These are phyloP conservation scores for Paragyromitra xinjiangensis DNA, from an alignment of 495 filamentous ascomycete species.

Conservation along the genomic window DNA sequence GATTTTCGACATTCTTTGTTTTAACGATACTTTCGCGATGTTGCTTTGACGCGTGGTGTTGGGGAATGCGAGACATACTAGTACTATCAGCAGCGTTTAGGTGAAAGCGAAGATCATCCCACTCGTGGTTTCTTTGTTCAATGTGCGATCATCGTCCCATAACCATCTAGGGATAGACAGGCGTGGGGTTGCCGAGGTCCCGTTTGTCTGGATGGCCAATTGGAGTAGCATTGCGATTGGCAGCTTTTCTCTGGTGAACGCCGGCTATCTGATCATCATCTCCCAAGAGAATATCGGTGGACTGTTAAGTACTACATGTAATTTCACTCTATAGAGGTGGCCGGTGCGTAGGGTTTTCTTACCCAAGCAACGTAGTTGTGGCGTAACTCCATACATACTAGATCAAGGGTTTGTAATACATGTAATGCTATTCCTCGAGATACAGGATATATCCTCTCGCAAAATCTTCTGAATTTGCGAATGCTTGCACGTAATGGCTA, in stretches of 20 bases:
- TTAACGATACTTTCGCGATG: not conserved
- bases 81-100: not conserved
- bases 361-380: constrained; percentile 5
- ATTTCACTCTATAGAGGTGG: no score
- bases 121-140: not conserved
- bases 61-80: not conserved
- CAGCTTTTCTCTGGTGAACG: no score
- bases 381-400: constrained; percentile 1
- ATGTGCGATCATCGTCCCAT: not conserved
- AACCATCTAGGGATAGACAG: no score
- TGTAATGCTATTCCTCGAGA: not conserved
- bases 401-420: not conserved
- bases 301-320: no score
- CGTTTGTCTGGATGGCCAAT: no score
- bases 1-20: not conserved
- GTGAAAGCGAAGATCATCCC: not conserved
- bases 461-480: not conserved
- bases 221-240: no score
- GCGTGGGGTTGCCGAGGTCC: no score
- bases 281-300: no score
- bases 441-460: not conserved
- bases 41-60: not conserved
- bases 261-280: no score
- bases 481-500: not conserved
- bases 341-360: not conserved